phyloP scores from a whole-genome alignment of 2,329 filamentous ascomycete species.

The Ploettnerulaceae sp. region DNA sequence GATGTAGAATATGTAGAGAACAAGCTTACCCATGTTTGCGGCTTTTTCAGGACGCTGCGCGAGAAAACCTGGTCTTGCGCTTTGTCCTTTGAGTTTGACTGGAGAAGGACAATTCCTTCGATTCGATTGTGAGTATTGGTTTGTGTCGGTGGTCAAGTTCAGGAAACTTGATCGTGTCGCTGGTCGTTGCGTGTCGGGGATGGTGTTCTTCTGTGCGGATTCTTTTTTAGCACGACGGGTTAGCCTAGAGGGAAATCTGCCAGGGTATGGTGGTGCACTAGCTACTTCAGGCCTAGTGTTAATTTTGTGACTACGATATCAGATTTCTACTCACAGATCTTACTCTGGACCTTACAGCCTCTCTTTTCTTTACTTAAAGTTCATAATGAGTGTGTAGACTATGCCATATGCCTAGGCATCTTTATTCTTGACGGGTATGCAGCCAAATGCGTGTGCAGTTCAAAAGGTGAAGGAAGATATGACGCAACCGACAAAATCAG shows the following conservation, averaged over 20 bases:
- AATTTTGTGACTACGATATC: too few relatives aligned
- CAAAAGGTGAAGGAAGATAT: conserved; percentile 29
- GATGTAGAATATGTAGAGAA: conserved; percentile 17
- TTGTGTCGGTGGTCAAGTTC: conserved; percentile 19
- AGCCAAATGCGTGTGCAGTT: conserved; percentile 25
- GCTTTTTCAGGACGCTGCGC: conserved; percentile 43
- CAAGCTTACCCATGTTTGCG: conserved; percentile 58
- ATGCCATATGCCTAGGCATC: not conserved
- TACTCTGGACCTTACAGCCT: not conserved
- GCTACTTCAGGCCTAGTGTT: not conserved
- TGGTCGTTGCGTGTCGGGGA: conserved; percentile 9
- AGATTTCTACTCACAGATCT: conserved; percentile 2
- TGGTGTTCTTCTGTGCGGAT: conserved; percentile 15
- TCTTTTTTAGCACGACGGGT: conserved; percentile 5
- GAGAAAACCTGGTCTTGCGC: conserved; percentile 32
- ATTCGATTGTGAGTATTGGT: conserved; percentile 1
- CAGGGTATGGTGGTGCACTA: not conserved
- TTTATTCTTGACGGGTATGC: conserved; percentile 14
- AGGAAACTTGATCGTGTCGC: conserved; percentile 22
- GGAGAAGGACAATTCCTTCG: conserved; percentile 27
- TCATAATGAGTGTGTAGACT: too few relatives aligned
- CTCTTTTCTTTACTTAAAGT: too few relatives aligned
- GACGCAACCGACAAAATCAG: conserved; percentile 9
- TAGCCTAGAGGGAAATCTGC: not conserved
- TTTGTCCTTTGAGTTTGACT: conserved; percentile 23